These are phyloP conservation scores for Phialophora chinensis DNA, from an alignment of 2,329 filamentous ascomycete genomes.

Conservation along the genomic window DNA sequence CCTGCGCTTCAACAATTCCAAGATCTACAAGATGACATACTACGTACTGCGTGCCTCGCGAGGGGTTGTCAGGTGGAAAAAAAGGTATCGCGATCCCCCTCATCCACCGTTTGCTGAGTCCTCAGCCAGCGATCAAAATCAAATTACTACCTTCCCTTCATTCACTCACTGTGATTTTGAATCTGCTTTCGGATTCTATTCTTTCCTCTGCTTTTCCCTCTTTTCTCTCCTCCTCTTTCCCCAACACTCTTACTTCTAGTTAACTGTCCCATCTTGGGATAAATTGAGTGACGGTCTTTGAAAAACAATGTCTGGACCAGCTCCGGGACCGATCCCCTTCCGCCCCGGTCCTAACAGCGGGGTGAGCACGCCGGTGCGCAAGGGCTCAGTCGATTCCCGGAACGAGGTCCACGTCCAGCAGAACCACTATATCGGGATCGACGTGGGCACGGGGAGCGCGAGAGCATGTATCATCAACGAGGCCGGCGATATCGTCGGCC, in stretches of 20 bases:
- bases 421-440: conserved; percentile 80
- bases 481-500: conserved; percentile 79
- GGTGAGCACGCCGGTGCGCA: conserved; percentile 35
- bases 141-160: too few relatives aligned
- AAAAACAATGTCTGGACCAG: background rate
- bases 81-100: conserved; percentile 5
- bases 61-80: background rate
- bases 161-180: background rate
- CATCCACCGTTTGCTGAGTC: background rate
- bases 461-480: conserved; percentile 94
- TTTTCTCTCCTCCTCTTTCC: too few relatives aligned
- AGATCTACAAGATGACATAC: conserved; percentile 27
- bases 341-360: conserved; percentile 30
- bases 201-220: background rate
- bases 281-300: too few relatives aligned
- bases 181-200: background rate
- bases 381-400: conserved; percentile 54
- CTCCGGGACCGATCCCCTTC: conserved; percentile 23
- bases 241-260: too few relatives aligned
- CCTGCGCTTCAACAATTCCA: conserved; percentile 22
- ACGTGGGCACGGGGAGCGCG: conserved; percentile 94
- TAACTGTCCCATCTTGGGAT: too few relatives aligned
- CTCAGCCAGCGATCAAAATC: background rate
- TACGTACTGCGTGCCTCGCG: conserved; percentile 1
- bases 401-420: conserved; percentile 63